Evolutionary conservation across 441 rosid species (phyloP), one percentile per base, ranked within the genome.

Genomic region (Erysimum cheiri): DNA sequence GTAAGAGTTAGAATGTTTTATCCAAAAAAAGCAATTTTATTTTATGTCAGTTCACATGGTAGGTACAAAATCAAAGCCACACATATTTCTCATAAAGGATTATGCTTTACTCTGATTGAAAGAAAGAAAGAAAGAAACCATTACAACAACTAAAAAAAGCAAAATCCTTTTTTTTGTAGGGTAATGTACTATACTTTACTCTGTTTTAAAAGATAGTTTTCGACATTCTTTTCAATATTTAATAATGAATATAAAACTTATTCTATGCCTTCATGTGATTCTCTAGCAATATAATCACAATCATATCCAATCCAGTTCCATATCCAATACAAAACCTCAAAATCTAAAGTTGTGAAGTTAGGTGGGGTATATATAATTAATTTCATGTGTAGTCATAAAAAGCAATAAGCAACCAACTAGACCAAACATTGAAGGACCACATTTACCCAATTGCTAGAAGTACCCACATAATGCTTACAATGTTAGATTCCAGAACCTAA

Each of bases 361-460:
- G 74, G 78, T 69, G 65, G 31, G 52, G 65, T n/a, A 14, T 39
- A 24, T 22, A 37, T 4, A 9, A 44, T 69, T 31, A 47, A 68
- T 43, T 19, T 68, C 60, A 68, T 74, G 68, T 48, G 36, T 22
- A 46, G 52, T 35, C 17, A 46, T 53, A 68, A 74, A 68, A 9
- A 69, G 60, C 58, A 62, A 19, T 12, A 63, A 37, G 40, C 60
- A 75, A 62, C 33, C 29, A 62, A 15, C 43, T 26, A 53, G 65
- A 69, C 66, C 74, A 62, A 69, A 48, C 78, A 12, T 36, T 69
- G 24, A 56, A 69, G 74, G 74, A 75, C 74, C 74, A 63, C 78
- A 74, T 36, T 26, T 24, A 69, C 64, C 60, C 65, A 74, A 46
- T 60, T 74, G 54, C 74, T 59, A 32, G 19, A 65, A 65, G 33